phyloP scores from a whole-genome alignment of 176 grass and related monocot species.

The Poa annua region DNA sequence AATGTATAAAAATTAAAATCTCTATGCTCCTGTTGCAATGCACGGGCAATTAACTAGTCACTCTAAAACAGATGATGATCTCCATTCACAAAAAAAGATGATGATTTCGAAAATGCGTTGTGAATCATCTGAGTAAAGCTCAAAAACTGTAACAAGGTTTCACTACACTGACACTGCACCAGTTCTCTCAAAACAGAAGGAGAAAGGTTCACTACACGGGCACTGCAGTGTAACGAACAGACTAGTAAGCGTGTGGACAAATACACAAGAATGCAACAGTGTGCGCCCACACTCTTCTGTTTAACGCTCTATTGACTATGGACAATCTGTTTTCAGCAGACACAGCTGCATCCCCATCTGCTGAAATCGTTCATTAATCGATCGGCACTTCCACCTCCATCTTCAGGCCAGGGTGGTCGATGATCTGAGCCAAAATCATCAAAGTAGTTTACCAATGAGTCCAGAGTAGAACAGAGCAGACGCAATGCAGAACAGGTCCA shows the following conservation, averaged over 20 bases:
- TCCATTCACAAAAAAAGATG: neutral
- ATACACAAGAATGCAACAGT: neutral
- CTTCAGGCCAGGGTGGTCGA: conserved; percentile 21
- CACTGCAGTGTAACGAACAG: neutral
- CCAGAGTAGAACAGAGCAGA: neutral
- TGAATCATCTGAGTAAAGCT: neutral
- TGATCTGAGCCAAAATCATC: neutral
- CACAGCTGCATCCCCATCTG: neutral
- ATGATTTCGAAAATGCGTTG: neutral
- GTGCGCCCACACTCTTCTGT: neutral
- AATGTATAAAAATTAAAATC: too few relatives aligned
- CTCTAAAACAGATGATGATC: too few relatives aligned
- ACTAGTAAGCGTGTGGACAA: neutral
- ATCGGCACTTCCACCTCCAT: conserved; percentile 29
- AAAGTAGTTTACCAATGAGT: neutral
- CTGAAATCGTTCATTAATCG: neutral
- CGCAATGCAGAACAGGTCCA: neutral
- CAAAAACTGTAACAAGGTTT: neutral
- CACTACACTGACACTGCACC: neutral
- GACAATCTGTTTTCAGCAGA: conserved; percentile 2
- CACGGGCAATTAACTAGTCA: too few relatives aligned
- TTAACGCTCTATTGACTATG: neutral
- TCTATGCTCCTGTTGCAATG: too few relatives aligned
- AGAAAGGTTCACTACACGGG: neutral
- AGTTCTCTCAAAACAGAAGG: neutral